Base-by-base conservation (phyloP, 345 rosid genomes). In the Fremontodendron californicum region DNA sequence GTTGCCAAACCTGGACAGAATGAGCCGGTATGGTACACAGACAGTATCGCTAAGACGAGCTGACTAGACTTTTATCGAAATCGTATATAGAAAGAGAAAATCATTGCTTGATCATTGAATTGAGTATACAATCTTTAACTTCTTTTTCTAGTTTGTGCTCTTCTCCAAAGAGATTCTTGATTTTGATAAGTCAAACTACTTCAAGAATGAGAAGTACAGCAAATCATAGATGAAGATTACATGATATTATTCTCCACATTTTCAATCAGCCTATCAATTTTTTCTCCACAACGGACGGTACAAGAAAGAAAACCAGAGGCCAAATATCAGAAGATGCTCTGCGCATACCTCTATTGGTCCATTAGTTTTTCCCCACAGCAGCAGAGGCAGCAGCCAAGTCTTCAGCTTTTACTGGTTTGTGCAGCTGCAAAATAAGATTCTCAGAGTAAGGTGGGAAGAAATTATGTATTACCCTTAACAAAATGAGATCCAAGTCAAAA, bases 391-490 rank as follows among this genome's bases (percentile, higher is more conserved):
- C 46, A 65, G 48, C 29, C 46, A 65, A 39, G 49, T 66, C 74
- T 49, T 71, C 60, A 19, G 19, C 43, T 18, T 18, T 71, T 31
- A 49, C 74, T 18, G 58, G 74, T 71, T 71, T 71, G 74, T 71
- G 74, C 43, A 71, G 60, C 74, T 71, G 74, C 74, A 71, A 66
- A 49, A 49, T n/a, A 49, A 18, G 60, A 9, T 31, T 49, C 43
- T 31, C 27, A 46, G 25, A 48, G 27, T 48, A 71, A 71, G 74
- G 15, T 48, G 74, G 73, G 25, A 45, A 68, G 55, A 68, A n/a
- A 12, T 39, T 65, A 5, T 65, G 39, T 6, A 5, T 25, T 25
- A 43, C 18, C 1, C 27, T 39, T 39, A 15, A 67, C 52, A 21
- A 21, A 52, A 54, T 21, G 27, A n/a, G 60, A 54, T 54, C 27